phyloP scores from a whole-genome alignment of 495 filamentous ascomycete genomes.

The Aspergillus affinis region DNA sequence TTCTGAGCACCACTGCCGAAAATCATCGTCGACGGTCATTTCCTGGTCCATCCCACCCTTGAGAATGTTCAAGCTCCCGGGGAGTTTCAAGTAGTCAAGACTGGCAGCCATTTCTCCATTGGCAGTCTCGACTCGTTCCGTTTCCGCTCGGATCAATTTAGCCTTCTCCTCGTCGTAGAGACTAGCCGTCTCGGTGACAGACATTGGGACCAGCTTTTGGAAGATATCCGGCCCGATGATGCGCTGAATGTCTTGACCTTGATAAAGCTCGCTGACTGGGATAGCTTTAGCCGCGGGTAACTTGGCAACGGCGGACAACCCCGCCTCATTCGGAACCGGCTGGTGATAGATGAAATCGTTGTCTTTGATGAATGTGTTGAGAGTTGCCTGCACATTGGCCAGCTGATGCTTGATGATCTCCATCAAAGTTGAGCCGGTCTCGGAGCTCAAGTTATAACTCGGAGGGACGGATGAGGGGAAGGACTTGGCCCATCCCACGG shows the following conservation, averaged over 20 bases:
- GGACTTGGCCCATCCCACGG: conserved; percentile 69
- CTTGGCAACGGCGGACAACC: conserved; percentile 78
- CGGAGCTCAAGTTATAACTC: conserved; percentile 78
- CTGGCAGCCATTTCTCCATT: conserved; percentile 95
- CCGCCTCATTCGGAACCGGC: conserved; percentile 79
- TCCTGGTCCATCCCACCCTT: conserved; percentile 94
- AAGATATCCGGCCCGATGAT: conserved; percentile 98
- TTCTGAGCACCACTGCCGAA: conserved; percentile 89
- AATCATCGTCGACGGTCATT: conserved; percentile 83
- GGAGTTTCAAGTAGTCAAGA: conserved; percentile 89
- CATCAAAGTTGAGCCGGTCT: conserved; percentile 68
- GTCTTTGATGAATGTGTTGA: conserved; percentile 77
- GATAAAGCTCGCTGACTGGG: conserved; percentile 93
- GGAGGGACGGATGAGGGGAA: conserved; percentile 79
- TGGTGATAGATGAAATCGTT: conserved; percentile 99
- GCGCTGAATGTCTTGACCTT: conserved; percentile 92
- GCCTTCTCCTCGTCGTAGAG: conserved; percentile 99
- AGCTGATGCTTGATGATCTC: conserved; percentile 84
- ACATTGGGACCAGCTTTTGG: conserved; percentile 92
- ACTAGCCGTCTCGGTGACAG: conserved; percentile 94
- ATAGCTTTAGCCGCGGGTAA: conserved; percentile 97
- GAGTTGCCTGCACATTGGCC: conserved; percentile 74
- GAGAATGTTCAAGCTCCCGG: conserved; percentile 82
- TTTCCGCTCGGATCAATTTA: conserved; percentile 89
- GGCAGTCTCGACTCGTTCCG: conserved; percentile 84